phyloP scores from a whole-genome alignment of 148 eudicot species.

The Diospyros lotus region DNA sequence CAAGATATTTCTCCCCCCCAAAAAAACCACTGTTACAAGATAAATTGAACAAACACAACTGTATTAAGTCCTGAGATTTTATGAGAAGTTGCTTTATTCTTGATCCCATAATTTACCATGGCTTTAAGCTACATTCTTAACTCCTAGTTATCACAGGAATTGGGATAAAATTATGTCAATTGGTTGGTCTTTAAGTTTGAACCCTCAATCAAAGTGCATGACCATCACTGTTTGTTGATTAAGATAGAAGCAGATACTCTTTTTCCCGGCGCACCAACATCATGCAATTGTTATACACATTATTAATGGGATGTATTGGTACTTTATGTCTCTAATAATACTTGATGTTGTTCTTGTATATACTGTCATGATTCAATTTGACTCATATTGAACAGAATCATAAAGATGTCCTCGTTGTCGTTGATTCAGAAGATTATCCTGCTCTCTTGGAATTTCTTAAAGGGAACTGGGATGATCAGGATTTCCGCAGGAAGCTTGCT shows the following conservation, averaged over 20 bases:
- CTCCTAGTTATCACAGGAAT: background rate
- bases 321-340: too few species aligned
- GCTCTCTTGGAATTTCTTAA: conserved; percentile 56
- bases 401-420: conserved; percentile 88
- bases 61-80: background rate
- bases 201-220: background rate
- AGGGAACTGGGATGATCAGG: conserved; percentile 49
- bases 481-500: conserved; percentile 72
- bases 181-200: conserved; percentile 1
- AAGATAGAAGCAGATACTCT: background rate
- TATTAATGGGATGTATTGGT: too few species aligned
- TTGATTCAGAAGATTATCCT: conserved; percentile 83
- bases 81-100: background rate
- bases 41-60: background rate
- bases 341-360: background rate
- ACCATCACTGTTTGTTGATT: background rate
- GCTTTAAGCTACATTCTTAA: background rate
- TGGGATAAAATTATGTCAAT: background rate
- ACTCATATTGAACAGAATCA: conserved; percentile 60
- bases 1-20: too few species aligned
- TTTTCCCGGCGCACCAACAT: background rate
- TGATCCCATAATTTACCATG: background rate
- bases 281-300: background rate
- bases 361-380: background rate
- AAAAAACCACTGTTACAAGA: too few species aligned